Conservation (phyloP, 306 rosid species). For the Cucumis sativus region Cucumber_9930_V3 NC_026656.2:22188001-22188500, state of each 20-base stretch:
- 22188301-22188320: neutral
- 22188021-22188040: conserved; percentile 62
- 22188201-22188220: conserved; percentile 84
- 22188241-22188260: neutral
- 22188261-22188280: neutral
- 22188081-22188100: conserved; percentile 62
- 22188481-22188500: conserved; percentile 80
- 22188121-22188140: conserved; percentile 75
- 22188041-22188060: conserved; percentile 68
- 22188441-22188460: conserved; percentile 72
- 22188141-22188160: conserved; percentile 89
- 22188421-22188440: conserved; percentile 67
- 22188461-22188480: conserved; percentile 80
- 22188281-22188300: neutral
- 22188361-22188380: neutral
- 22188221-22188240: conserved; percentile 3
- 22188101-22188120: conserved; percentile 67
- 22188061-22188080: conserved; percentile 85
- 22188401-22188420: conserved; percentile 80
- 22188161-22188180: conserved; percentile 79
- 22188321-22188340: neutral
- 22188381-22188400: conserved; percentile 46
- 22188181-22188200: conserved; percentile 92
- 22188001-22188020: conserved; percentile 74
- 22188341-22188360: neutral